Evolutionary conservation across 2,329 filamentous ascomycete genomes (phyloP).

Genomic region (Colletotrichum scovillei): DNA sequence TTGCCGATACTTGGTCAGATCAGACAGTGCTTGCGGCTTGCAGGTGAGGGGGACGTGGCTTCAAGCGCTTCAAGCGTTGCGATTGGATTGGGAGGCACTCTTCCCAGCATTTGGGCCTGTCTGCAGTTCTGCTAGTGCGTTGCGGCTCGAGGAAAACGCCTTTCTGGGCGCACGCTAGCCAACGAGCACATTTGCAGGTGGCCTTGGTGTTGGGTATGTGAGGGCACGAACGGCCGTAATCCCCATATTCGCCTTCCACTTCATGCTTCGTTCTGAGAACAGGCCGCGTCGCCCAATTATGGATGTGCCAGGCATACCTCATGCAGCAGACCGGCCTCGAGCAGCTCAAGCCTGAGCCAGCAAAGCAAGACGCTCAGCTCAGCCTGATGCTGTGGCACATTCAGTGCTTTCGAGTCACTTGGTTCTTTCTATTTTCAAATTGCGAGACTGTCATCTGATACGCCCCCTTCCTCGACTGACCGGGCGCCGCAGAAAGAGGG

Average conservation of each 20-base stretch:
- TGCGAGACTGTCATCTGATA: not conserved
- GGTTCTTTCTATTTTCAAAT: not conserved
- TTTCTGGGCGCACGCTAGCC: not conserved
- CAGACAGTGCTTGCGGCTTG: not conserved
- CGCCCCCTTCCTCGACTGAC: not conserved
- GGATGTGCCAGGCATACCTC: not conserved
- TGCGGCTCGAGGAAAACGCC: constrained; percentile 9
- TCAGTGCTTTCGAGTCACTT: not conserved
- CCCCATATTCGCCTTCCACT: not conserved
- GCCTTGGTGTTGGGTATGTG: not conserved
- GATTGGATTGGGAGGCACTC: constrained; percentile 5
- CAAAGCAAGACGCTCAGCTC: not conserved
- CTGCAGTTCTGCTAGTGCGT: not conserved
- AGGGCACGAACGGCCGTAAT: not conserved
- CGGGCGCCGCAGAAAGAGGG: not conserved
- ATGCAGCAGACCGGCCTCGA: not conserved
- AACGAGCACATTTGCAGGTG: not conserved
- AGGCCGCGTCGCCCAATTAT: not conserved
- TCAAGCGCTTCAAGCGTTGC: constrained; percentile 2
- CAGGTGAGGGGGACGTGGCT: not conserved
- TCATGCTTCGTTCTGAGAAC: not conserved
- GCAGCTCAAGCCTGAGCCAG: not conserved
- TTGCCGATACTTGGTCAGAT: not conserved
- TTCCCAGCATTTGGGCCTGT: not conserved
- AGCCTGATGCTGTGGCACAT: not conserved